Conservation (phyloP, 345 rosid species). For the Bruguiera parviflora region DNA sequence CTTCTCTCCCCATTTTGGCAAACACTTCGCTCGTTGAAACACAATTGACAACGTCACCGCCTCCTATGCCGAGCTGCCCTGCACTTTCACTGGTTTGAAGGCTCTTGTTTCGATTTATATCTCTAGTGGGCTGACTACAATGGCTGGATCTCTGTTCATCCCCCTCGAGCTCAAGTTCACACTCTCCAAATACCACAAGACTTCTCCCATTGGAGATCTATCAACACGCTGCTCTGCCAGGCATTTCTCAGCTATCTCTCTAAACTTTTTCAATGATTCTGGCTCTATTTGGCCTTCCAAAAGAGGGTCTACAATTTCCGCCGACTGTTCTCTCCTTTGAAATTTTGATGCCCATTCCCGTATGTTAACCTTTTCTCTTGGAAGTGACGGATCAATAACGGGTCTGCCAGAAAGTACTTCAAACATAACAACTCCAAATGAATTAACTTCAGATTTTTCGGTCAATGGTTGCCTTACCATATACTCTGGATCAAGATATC, state of each 20-base stretch:
- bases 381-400: slow-evolving; percentile 52
- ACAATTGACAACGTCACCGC: slow-evolving; percentile 40
- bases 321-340: slow-evolving; percentile 32
- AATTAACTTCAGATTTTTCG: slow-evolving; percentile 61
- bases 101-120: slow-evolving; percentile 16
- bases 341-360: slow-evolving; percentile 53
- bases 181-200: slow-evolving; percentile 70
- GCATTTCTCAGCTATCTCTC: slow-evolving; percentile 67
- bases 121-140: not conserved
- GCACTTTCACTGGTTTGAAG: slow-evolving; percentile 23
- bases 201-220: slow-evolving; percentile 65
- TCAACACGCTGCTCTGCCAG: slow-evolving; percentile 39
- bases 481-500: slow-evolving; percentile 61
- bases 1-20: slow-evolving; percentile 60
- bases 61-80: slow-evolving; percentile 33
- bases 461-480: slow-evolving; percentile 49
- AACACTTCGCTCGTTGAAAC: slow-evolving; percentile 60
- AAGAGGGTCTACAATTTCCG: slow-evolving; percentile 46
- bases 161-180: slow-evolving; percentile 42
- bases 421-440: slow-evolving; percentile 67
- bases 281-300: slow-evolving; percentile 41
- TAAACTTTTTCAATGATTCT: slow-evolving; percentile 49
- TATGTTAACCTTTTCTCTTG: slow-evolving; percentile 50
- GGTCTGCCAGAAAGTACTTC: slow-evolving; percentile 60
- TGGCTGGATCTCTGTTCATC: slow-evolving; percentile 30